phyloP scores from a whole-genome alignment of 441 rosid genomes.

The Syzygium syzygioides region DNA sequence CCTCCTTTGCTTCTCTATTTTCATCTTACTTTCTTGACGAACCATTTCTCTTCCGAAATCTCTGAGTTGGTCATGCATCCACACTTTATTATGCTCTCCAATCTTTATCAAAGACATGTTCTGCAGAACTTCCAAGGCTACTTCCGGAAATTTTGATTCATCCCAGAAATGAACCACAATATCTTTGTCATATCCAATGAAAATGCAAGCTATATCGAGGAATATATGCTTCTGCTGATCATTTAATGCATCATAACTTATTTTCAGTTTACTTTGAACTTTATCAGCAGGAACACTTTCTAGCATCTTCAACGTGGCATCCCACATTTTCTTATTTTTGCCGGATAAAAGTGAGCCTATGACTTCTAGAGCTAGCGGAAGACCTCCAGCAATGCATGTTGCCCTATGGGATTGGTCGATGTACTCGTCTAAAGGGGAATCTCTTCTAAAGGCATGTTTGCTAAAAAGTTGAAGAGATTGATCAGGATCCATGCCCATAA shows the following conservation, averaged over 20 bases:
- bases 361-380: rapidly evolving
- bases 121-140: rapidly evolving
- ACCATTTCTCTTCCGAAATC: background rate
- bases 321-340: rapidly evolving
- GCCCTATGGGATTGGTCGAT: rapidly evolving
- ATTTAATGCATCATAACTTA: background rate
- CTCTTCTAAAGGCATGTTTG: background rate
- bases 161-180: rapidly evolving
- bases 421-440: rapidly evolving
- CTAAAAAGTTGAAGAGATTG: background rate
- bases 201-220: background rate
- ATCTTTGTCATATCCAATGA: background rate
- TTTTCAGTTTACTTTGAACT: rapidly evolving
- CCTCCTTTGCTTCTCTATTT: background rate
- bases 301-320: rapidly evolving
- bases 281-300: rapidly evolving
- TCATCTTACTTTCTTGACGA: rapidly evolving
- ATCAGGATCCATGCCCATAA: rapidly evolving
- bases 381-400: rapidly evolving
- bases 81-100: rapidly evolving
- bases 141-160: rapidly evolving
- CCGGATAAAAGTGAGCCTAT: rapidly evolving
- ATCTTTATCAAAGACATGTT: background rate
- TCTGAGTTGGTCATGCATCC: background rate
- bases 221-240: rapidly evolving